Evolutionary conservation across 352 stramenopile species (phyloP), one percentile per base, ranked within the genome.

Genomic region (Blastocystis sp.): DNA sequence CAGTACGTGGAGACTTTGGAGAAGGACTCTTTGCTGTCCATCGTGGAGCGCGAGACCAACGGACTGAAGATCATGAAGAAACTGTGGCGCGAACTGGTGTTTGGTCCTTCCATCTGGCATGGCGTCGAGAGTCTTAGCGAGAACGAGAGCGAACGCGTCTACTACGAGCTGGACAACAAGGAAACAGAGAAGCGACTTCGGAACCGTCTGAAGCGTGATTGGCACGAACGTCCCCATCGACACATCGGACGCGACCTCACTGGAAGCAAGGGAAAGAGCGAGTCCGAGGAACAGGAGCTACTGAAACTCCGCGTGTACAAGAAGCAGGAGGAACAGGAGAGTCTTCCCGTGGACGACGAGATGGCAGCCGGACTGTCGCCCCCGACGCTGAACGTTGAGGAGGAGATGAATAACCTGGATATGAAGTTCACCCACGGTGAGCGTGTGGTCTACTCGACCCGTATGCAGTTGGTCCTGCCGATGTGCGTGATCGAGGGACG

Each of bases 61-160:
- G 75, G 75, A 16, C 63, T 85, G 24, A 85, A 85, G 49, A 85
- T 76, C 46, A 85, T 72, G 42, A 72, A 85, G 75, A 85, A 85
- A 8, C 63, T 85, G 34, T 85, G 75, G 75, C 57, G 75, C 29
- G 75, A 85, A 34, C 27, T 85, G 44, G 49, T 85, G 16, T 54
- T 85, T 9, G 75, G 75, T 3, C 75, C 75, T 61, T 85, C 57
- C 7, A 85, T 85, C 49, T 85, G 75, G 75, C 75, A 85, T 34
- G 75, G 75, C 36, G 75, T 76, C 7, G 57, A 85, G 44, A 46
- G 63, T 32, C 32, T 59, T 27, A 51, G 4, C 21, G 63, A 75
- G 63, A 44, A 53, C n/a, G 75, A 76, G 53, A 75, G 63, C 24
- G 29, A 51, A 11, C 57, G 57, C 34, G 75, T 76, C 7, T 85